phyloP scores from a whole-genome alignment of 208 protist genomes.

The Leishmania tarentolae region DNA sequence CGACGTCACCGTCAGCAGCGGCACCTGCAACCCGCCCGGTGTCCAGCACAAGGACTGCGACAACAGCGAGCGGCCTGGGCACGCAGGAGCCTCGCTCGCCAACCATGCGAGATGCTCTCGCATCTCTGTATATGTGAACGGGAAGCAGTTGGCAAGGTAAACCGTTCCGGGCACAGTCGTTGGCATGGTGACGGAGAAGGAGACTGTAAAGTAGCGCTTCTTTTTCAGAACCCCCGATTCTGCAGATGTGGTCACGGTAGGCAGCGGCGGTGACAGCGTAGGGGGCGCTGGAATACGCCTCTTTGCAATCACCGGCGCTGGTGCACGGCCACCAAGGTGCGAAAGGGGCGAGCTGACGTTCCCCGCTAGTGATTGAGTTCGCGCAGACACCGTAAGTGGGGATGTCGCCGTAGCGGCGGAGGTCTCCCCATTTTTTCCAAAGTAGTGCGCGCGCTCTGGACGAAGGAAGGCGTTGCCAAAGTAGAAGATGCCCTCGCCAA shows the following conservation, averaged over 20 bases:
- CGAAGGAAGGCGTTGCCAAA: constrained; percentile 77
- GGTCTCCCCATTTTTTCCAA: constrained; percentile 21
- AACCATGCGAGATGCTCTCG: constrained; percentile 51
- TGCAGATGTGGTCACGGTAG: constrained; percentile 1
- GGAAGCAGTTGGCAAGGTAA: constrained; percentile 96
- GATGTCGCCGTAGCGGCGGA: not conserved
- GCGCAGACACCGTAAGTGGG: not conserved
- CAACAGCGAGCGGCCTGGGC: constrained; percentile 5
- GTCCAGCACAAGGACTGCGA: constrained; percentile 87
- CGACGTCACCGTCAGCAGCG: constrained; percentile 93
- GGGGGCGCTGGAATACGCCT: constrained; percentile 5
- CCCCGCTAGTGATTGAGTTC: not conserved
- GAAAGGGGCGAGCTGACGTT: constrained; percentile 1
- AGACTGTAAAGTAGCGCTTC: constrained; percentile 91
- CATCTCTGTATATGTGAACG: constrained; percentile 96
- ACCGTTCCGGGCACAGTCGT: constrained; percentile 61
- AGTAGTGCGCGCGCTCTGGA: constrained; percentile 40
- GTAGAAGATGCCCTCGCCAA: constrained; percentile 83
- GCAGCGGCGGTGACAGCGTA: not conserved
- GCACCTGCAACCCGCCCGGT: constrained; percentile 80
- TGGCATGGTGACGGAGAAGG: constrained; percentile 90
- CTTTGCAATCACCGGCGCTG: constrained; percentile 24
- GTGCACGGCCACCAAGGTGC: constrained; percentile 10
- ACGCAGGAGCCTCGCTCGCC: constrained; percentile 9
- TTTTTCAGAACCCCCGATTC: constrained; percentile 9